A percentile compares a stretch with the other conserved stretches of the same genome.
Evolutionary conservation across 2,329 filamentous ascomycete species (phyloP).

Genomic region (Trichophaea hybrida): DNA sequence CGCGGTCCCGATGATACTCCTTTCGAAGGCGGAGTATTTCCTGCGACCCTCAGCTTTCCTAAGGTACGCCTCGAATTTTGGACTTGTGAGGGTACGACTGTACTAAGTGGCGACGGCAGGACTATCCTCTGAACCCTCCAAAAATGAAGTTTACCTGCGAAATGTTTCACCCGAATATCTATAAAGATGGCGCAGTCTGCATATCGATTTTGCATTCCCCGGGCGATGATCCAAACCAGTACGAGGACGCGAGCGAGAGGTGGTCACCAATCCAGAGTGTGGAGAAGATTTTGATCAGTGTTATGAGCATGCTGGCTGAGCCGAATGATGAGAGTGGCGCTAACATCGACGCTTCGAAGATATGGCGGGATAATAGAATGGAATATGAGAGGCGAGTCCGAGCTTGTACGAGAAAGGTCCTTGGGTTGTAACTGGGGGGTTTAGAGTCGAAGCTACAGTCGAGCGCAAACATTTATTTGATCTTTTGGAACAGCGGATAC

Average conservation of each 20-base stretch:
- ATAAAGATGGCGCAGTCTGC: conserved; percentile 80
- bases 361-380: conserved; percentile 73
- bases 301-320: conserved; percentile 97
- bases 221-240: conserved; percentile 95
- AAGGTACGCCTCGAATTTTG: conserved; percentile 33
- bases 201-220: conserved; percentile 97
- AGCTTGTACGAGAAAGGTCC: conserved; percentile 61
- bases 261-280: conserved; percentile 96
- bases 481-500: neutral
- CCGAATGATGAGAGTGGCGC: conserved; percentile 94
- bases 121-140: conserved; percentile 91
- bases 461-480: neutral
- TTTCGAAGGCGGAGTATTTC: conserved; percentile 90
- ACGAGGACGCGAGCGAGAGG: conserved; percentile 87
- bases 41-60: conserved; percentile 86
- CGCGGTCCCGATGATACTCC: conserved; percentile 90
- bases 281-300: conserved; percentile 90
- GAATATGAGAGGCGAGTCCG: conserved; percentile 82
- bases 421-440: conserved; percentile 43
- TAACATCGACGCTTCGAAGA: conserved; percentile 88
- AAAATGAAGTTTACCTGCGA: conserved; percentile 92
- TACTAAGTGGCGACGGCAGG: conserved; percentile 30
- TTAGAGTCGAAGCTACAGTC: neutral
- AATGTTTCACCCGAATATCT: conserved; percentile 96
- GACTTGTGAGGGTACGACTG: neutral